Conservation (phyloP, 192 early-diverging fungal genomes). For the Coemansia sp. region DNA sequence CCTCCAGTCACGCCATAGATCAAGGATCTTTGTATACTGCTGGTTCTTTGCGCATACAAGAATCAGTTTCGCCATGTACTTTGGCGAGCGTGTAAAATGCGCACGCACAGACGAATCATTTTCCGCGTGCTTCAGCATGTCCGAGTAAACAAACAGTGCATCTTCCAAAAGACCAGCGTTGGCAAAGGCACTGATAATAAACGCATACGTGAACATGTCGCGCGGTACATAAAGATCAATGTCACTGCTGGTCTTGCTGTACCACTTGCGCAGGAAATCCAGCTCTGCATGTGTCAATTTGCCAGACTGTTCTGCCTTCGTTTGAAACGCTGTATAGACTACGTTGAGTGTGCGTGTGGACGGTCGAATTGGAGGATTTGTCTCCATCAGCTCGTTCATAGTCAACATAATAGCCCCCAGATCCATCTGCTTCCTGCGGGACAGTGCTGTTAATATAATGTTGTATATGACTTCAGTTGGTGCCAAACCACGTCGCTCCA, state of each 20-base stretch:
- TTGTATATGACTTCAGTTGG: slow-evolving; percentile 40
- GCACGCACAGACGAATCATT: slow-evolving; percentile 12
- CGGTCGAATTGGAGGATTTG: slow-evolving; percentile 28
- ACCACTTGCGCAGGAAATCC: slow-evolving; percentile 40
- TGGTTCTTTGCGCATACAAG: slow-evolving; percentile 22
- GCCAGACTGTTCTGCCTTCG: slow-evolving; percentile 11
- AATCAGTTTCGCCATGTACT: slow-evolving; percentile 24
- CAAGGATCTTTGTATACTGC: slow-evolving; percentile 19
- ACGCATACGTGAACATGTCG: slow-evolving; percentile 38
- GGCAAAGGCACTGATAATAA: slow-evolving; percentile 35
- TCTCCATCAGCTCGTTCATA: slow-evolving; percentile 25
- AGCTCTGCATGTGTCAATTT: slow-evolving; percentile 16
- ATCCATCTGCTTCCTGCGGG: slow-evolving; percentile 26
- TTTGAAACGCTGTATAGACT: slow-evolving; percentile 39
- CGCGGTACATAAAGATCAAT: slow-evolving; percentile 31
- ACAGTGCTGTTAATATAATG: slow-evolving; percentile 29
- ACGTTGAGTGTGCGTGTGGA: slow-evolving; percentile 42
- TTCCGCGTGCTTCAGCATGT: slow-evolving; percentile 35
- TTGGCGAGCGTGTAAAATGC: slow-evolving; percentile 17
- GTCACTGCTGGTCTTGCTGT: slow-evolving; percentile 17
- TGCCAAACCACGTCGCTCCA: slow-evolving; percentile 20
- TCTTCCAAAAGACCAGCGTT: slow-evolving; percentile 23
- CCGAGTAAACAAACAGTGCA: slow-evolving; percentile 35
- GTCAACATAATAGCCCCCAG: slow-evolving; percentile 19
- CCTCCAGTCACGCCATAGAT: slow-evolving; percentile 41